Evolutionary conservation across 2,329 filamentous ascomycete genomes (phyloP), one percentile per base, ranked within the genome.

Genomic region (Clonostachys byssicola): DNA sequence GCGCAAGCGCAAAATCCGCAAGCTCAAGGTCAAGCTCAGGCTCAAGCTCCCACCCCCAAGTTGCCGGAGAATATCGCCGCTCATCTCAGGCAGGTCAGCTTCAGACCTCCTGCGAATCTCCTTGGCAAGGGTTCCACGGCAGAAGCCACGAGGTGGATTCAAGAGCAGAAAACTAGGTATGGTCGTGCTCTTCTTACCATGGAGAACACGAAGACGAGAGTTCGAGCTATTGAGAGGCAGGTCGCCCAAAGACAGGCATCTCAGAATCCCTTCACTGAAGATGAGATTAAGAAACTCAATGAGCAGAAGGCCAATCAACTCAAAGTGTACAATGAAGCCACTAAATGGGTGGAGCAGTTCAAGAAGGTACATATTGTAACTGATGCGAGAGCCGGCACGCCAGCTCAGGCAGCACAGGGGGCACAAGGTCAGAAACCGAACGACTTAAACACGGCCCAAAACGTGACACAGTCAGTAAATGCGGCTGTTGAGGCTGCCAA

Each of bases 141-240:
- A 5, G 47, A 51, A 30, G n/a, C 14, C 9, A 23, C 34, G 20
- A 47, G 47, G 42, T 49, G 43, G 23, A 12, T 49, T 13, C 35
- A 49, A 12, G 49, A 51, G 8, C 35, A 43, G 5, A 46, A 45
- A 16, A 35, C 44, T 9, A 42, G 40, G 17, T 51, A 51, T 20
- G 49, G 49, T 1, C 44, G 47, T 30, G 47, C 44, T 14, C 17
- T 51, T 4, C 35, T 48, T 23, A 33, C 39, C 13, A 46, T 49
- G 40, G 49, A 51, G 43, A 48, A 33, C 8, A 12, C 40, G 12
- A 48, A 43, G 20, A 42, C 34, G 12, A 45, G 45, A 30, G 46
- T 51, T 36, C 42, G 39, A n/a, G 39, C 47, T 13, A 46, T 46
- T n/a, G 49, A 51, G n/a, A 40, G 40, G 18, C 44, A 47, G 35